Conservation (phyloP, 257 asterid genomes). For the Handroanthus guayacan region DNA sequence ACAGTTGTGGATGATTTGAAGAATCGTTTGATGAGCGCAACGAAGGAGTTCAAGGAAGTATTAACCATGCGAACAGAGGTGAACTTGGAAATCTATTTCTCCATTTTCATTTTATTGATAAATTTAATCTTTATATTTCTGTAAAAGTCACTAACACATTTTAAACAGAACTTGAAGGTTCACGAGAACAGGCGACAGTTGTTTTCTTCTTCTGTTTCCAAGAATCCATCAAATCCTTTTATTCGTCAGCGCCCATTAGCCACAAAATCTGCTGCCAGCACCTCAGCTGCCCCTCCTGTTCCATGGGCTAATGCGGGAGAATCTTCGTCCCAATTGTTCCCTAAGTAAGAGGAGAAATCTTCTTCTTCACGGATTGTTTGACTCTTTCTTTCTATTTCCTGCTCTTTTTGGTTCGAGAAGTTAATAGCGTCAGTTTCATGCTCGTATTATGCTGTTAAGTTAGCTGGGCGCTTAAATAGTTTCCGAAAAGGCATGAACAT, state of each 20-base stretch:
- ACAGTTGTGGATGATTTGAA: constrained; percentile 84
- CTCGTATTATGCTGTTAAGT: constrained; percentile 9
- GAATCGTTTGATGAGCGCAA: constrained; percentile 74
- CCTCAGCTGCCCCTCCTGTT: constrained; percentile 60
- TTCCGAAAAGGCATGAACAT: constrained; percentile 7
- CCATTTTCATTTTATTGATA: constrained; percentile 29
- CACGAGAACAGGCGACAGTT: constrained; percentile 80
- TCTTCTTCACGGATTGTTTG: constrained; percentile 6
- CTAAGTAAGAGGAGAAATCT: constrained; percentile 51
- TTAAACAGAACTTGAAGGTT: constrained; percentile 72
- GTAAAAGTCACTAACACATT: constrained; percentile 3
- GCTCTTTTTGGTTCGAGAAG: background rate
- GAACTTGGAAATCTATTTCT: constrained; percentile 33
- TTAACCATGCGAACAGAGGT: constrained; percentile 86
- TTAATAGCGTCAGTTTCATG: constrained; percentile 9
- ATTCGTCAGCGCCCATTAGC: constrained; percentile 82
- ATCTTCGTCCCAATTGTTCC: constrained; percentile 61
- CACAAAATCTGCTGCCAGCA: constrained; percentile 53
- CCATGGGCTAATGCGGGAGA: constrained; percentile 71
- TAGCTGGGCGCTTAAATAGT: constrained; percentile 5
- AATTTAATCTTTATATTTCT: constrained; percentile 10
- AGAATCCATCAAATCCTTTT: constrained; percentile 73
- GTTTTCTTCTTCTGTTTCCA: constrained; percentile 67
- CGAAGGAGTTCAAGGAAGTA: constrained; percentile 85
- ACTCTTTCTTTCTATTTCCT: background rate